Base-by-base conservation (phyloP, 2,329 filamentous ascomycete species). In the Apiospora aurea region DNA sequence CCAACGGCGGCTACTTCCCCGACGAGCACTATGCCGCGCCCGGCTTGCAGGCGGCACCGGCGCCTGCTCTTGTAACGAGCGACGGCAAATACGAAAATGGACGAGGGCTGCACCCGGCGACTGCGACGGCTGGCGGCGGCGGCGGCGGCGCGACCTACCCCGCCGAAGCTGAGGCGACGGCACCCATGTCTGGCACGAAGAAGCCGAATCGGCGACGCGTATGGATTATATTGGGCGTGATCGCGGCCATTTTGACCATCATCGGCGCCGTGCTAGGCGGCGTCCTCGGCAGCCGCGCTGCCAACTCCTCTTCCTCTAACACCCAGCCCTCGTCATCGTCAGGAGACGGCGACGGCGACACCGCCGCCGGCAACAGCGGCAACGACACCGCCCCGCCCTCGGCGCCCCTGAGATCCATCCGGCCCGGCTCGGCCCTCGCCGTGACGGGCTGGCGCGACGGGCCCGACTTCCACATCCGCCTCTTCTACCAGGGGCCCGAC, bases 401-500 rank as follows among this genome's bases (percentile, higher is more conserved):
- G 26, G 8, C 43, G 18, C 44, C 26, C 8, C 71, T 72, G 8
- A 26, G 44, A 13, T 57, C 61, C 26, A 47, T 72, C 8, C 68
- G 71, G 5, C 47, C 71, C 4, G 18, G 51, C 1, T 72, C 71
- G 41, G 41, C 61, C 13, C 34, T 72, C 0, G 71, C 71, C 2
- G 71, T 43, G 34, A 72, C 68, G 38, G 71, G 71, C n/a, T 72
- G 68, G 68, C 67, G 71, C 29, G 61, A 72, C 8, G 71, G 71
- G 26, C 21, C 34, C 18, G 49, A 26, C 29, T 66, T 18, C 16
- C 68, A 69, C 44, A 46, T 67, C 13, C 68, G 68, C n/a, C 44
- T 72, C 21, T 72, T 72, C 57, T 72, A 72, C 38, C 71, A 72
- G 47, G 71, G 71, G 3, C 71, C 67, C n/a, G 71, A 72, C 46